Percentiles rank a stretch among this genome's conserved stretches.
These are phyloP conservation scores for Gynostemma pentaphyllum DNA, from an alignment of 306 rosid species.

Conservation along the genomic window DNA sequence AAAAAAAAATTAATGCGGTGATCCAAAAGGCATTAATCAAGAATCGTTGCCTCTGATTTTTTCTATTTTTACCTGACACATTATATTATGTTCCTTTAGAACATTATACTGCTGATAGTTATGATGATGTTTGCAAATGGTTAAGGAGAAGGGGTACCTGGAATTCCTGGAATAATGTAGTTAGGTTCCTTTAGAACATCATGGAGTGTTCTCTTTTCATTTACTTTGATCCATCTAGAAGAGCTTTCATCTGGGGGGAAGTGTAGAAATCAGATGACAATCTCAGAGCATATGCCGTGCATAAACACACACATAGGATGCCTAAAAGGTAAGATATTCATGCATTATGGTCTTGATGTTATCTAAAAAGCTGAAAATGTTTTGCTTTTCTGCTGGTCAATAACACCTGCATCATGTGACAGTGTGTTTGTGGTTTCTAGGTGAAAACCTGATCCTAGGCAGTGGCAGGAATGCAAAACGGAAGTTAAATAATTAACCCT, in stretches of 20 bases:
- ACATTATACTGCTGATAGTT: not conserved
- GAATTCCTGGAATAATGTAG: constrained; percentile 60
- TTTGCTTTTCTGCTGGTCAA: too few relatives aligned
- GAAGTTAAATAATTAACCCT: too few relatives aligned
- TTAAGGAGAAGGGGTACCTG: constrained; percentile 33
- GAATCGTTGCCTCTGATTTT: not conserved
- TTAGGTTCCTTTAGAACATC: constrained; percentile 48
- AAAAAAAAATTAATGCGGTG: not conserved
- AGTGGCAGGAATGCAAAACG: not conserved
- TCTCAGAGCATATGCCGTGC: not conserved
- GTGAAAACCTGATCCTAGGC: not conserved
- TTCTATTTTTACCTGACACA: too few relatives aligned
- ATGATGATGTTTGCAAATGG: not conserved
- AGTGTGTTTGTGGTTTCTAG: not conserved
- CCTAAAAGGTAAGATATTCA: too few relatives aligned
- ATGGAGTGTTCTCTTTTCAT: constrained; percentile 51
- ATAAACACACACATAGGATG: too few relatives aligned
- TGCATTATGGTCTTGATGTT: not conserved
- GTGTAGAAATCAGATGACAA: not conserved
- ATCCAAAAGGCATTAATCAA: not conserved
- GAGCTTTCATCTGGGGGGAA: constrained; percentile 28
- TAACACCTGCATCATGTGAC: not conserved
- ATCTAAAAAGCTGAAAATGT: not conserved
- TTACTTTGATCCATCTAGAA: constrained; percentile 67
- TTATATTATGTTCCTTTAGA: too few relatives aligned